These are phyloP conservation scores for Solanum pinnatisectum DNA, from an alignment of 257 asterid genomes.

Conservation along the genomic window DNA sequence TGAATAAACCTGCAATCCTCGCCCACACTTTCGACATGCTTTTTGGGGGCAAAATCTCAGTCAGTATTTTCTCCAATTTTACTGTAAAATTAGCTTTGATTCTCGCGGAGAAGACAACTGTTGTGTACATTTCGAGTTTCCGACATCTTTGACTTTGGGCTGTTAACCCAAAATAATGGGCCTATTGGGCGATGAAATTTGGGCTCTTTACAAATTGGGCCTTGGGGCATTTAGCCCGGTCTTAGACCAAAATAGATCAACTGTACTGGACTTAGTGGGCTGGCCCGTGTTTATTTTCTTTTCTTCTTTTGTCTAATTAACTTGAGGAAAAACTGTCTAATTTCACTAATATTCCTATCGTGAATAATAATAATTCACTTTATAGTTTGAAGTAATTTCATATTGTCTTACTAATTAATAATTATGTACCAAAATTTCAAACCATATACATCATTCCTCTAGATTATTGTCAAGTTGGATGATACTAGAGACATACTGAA, in stretches of 20 bases:
- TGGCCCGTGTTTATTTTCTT: not conserved
- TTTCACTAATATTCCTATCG: not conserved
- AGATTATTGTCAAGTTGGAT: not conserved
- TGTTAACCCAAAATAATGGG: not conserved
- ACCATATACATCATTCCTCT: too few species aligned
- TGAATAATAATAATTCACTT: not conserved
- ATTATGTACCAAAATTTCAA: not conserved
- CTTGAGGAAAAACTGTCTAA: not conserved
- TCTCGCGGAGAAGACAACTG: not conserved
- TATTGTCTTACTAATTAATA: too few species aligned
- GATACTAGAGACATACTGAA: not conserved
- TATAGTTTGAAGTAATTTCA: not conserved
- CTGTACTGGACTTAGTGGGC: not conserved
- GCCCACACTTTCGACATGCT: slow-evolving; percentile 70
- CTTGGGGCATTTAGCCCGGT: not conserved
- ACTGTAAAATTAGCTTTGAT: not conserved
- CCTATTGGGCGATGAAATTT: not conserved
- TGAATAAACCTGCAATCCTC: slow-evolving; percentile 49
- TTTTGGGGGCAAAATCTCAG: not conserved
- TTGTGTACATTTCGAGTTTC: not conserved
- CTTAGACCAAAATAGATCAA: not conserved
- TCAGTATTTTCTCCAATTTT: not conserved
- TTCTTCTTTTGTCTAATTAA: not conserved
- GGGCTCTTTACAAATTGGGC: not conserved
- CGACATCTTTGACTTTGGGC: not conserved